Evolutionary conservation across 2,329 filamentous ascomycete species (phyloP), one percentile per base, ranked within the genome.

Genomic region (Endocalyx cinctus): DNA sequence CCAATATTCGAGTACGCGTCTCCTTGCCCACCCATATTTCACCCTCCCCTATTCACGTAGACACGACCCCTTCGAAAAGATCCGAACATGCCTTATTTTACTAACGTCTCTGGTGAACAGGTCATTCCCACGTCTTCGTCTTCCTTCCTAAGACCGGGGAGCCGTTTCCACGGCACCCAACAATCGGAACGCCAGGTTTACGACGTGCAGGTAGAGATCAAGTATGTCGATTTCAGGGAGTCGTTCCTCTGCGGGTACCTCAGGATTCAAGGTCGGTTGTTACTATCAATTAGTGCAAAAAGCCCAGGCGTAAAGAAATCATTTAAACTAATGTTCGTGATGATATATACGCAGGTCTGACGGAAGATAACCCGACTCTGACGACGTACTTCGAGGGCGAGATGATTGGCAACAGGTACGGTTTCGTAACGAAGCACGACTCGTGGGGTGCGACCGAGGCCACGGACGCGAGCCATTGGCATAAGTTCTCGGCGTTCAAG

Each of bases 331-430:
- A n/a, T n/a, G n/a, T n/a, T n/a, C n/a, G n/a, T n/a, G n/a, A n/a
- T n/a, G n/a, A n/a, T n/a, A n/a, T n/a, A n/a, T 15, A 20, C 19
- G 25, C 31, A 96, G 89, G 89, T 33, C 70, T 98, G 12, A 97
- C 92, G 0, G 84, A 94, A 56, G 89, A 96, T 62, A 90, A 97
- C 58, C 90, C 90, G 10, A 96, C 89, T n/a, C 70, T 98, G 31
- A 97, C 90, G 7, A 98, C 92, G 2, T 98, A 94, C 59, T 98
- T 98, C 52, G 90, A 97, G 63, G 89, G 90, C 58, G 92, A 98
- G 63, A 94, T 98, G 34, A 96, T 98, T 46, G 92, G 92, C 30
- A 82, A 81, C 37, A 94, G 94, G 57, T 89, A 97, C 64, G 84
- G 80, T n/a, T 98, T 98, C 66, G 77, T 84, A 43, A 98, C 92